Evolutionary conservation across 345 rosid genomes (phyloP), one percentile per base, ranked within the genome.

Genomic region (Aquilaria yunnanensis): DNA sequence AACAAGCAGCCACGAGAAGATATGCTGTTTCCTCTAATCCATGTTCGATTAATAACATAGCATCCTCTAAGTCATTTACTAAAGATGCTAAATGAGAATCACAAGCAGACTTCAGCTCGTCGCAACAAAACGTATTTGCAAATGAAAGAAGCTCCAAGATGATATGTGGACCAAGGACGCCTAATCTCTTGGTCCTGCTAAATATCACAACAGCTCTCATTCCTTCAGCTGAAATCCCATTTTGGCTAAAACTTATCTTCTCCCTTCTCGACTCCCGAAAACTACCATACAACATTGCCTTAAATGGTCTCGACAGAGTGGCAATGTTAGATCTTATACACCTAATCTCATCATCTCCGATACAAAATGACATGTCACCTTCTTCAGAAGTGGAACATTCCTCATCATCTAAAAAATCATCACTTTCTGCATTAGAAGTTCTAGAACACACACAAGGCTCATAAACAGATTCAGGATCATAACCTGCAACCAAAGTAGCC

Each of bases 1-100:
- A 83, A 73, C 97, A 90, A 65, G 96, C 94, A 16, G 90, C 96
- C 51, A 90, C 96, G 3, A 90, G 81, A 64, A 90, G 88, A 70
- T 79, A 69, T 0, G 89, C 89, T 47, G 74, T 73, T 71, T 93
- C 98, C 52, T 80, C 95, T 66, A 93, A 68, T 47, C 97, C 97
- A 67, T 90, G 77, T 67, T 93, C 96, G 5, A 93, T 81, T 59
- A 93, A 69, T 69, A 82, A 30, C 72, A 79, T 37, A 10, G 96
- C 98, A 31, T 81, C 83, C 51, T 85, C 97, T 11, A 80, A 51
- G 31, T 76, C 75, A 56, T 31, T 67, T 67, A 93, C 95, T 70
- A 80, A 61, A 59, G 81, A 68, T 10, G 98, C 85, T 65, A 93
- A 74, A 72, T 82, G 76, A 63, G 75, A 70, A 71, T 93, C 97